Evolutionary conservation across 2,329 filamentous ascomycete species (phyloP), one percentile per base, ranked within the genome.

Genomic region (Nemania sp.): DNA sequence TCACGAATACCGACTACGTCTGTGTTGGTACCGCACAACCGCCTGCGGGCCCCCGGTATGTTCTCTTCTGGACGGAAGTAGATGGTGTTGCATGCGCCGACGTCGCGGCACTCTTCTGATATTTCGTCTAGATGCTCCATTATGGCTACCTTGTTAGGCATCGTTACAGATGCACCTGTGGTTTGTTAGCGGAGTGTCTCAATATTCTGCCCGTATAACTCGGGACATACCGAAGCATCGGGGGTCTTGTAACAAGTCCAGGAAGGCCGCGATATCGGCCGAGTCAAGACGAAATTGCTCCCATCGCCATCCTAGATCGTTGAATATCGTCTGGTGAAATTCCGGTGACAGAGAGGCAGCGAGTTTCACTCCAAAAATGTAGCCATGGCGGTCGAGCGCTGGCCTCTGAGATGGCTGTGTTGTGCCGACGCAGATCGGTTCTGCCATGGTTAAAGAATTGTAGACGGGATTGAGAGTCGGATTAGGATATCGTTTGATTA

Each of bases 111-210:
- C 71, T 91, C 88, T 19, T 83, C 80, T 6, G 88, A 91, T 31
- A 92, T 75, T 49, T 86, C 82, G 66, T 93, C 89, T 7, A 93
- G 79, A 62, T 90, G 78, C 0, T 82, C 78, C 55, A 92, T 82
- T 67, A 93, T 90, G 63, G 83, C 78, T 22, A 93, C 82, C 71
- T 94, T 93, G 76, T 90, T 86, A 0, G 90, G 90, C 89, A 93
- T 94, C 17, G 89, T 93, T 31, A 93, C 84, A 3, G 86, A 84
- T 19, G 86, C 34, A 8, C 60, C 59, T 61, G 15, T 33, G n/a
- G 8, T 23, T 14, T 20, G 22, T 40, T 22, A 39, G 22, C 17
- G 17, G 9, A 9, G 17, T 1, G n/a, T n/a, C n/a, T n/a, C n/a
- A n/a, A n/a, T n/a, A n/a, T n/a, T n/a, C n/a, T n/a, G n/a, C n/a